Base-by-base conservation (phyloP, 2,329 filamentous ascomycete species). In the Geosmithia morbida region DNA sequence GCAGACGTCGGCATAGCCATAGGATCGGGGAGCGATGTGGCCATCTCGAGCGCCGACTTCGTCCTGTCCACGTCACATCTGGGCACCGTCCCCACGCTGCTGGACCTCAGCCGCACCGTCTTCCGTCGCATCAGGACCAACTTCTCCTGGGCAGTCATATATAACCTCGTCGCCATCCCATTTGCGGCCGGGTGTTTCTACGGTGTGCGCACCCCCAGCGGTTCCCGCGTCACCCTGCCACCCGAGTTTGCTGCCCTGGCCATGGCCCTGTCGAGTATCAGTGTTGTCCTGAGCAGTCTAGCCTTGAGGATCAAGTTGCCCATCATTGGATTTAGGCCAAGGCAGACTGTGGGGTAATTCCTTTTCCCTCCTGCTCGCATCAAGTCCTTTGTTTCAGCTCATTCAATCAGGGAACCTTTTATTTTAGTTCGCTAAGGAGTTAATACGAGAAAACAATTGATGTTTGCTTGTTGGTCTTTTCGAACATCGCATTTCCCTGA, bases 191-290 rank as follows among this genome's bases (percentile, higher is more conserved):
- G 87, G 1, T 83, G 82, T 39, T 67, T 94, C 49, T 94, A 85
- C 61, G 66, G 74, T 2, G 52, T 81, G 44, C 59, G 56, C 47
- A 70, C 69, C 44, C 60, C 61, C 3, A 56, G 59, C 2, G 73
- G 70, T 2, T 59, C 60, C 29, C 83, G 84, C 58, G 64, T 87
- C 18, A 67, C 75, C 50, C 65, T 89, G 44, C 81, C 86, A 60
- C 85, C 85, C 0, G 85, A 85, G 1, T 96, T 89, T 89, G 90
- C 89, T 5, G 83, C 81, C 53, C 65, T 95, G 60, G 89, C 89
- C 1, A 97, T 96, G 90, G 90, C 90, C 22, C 64, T 89, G 61
- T 95, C 88, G 63, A 90, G 85, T 62, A 81, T 96, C 54, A 92
- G 85, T 57, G 89, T 97, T 43, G 84, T 96, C 46, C 66, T 78